Percentiles rank a stretch among this genome's conserved stretches.
Conservation (phyloP, 2,329 filamentous ascomycete genomes). For the Aspergillus sclerotialis region DNA sequence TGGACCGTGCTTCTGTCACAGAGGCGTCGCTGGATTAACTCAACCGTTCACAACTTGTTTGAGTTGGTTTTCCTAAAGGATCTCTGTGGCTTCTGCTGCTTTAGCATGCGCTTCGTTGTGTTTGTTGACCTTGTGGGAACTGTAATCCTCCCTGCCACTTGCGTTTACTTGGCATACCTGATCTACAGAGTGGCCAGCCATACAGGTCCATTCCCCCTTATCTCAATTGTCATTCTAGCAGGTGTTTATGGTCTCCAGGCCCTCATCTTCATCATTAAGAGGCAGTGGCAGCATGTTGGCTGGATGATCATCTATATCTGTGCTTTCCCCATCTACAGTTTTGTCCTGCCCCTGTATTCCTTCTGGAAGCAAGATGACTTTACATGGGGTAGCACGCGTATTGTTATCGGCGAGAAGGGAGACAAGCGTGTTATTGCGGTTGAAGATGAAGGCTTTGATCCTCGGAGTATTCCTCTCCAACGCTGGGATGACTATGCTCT, state of each 20-base stretch:
- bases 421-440: constrained; percentile 83
- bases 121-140: constrained; percentile 92
- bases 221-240: constrained; percentile 83
- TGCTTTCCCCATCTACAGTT: constrained; percentile 91
- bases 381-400: constrained; percentile 95
- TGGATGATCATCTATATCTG: constrained; percentile 99
- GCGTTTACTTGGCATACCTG: constrained; percentile 77
- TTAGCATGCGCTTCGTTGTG: constrained; percentile 95
- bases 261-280: constrained; percentile 90
- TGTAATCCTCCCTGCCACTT: constrained; percentile 83
- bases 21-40: constrained; percentile 98
- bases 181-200: constrained; percentile 69
- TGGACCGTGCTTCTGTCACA: constrained; percentile 96
- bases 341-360: constrained; percentile 86
- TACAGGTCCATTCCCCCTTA: constrained; percentile 69
- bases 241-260: constrained; percentile 94
- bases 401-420: constrained; percentile 92
- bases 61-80: constrained; percentile 87
- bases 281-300: constrained; percentile 96
- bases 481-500: constrained; percentile 95
- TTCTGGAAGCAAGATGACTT: constrained; percentile 99
- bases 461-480: constrained; percentile 85
- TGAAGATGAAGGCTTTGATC: constrained; percentile 78
- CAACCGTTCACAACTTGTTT: constrained; percentile 90
- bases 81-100: constrained; percentile 97